Evolutionary conservation across 345 rosid genomes (phyloP).

Genomic region (Eucalyptus shirleyi): DNA sequence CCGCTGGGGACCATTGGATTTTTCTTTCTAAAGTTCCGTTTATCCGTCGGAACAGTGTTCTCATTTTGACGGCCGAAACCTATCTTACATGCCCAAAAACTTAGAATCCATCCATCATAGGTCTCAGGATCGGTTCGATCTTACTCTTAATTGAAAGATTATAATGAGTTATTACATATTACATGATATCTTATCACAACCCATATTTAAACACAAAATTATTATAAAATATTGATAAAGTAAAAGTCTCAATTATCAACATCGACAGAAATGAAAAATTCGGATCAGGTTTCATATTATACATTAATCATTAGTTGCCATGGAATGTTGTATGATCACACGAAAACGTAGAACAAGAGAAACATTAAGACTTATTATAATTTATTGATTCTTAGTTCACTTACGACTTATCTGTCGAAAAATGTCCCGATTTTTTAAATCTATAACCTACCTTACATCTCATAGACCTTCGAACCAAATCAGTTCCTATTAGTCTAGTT

Average conservation of each 20-base stretch:
- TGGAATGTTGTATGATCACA: rapidly evolving
- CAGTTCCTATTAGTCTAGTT: rapidly evolving
- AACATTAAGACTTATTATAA: no score
- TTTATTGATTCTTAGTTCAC: rapidly evolving
- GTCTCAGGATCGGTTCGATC: rapidly evolving
- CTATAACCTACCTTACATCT: no score
- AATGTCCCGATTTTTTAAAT: rapidly evolving
- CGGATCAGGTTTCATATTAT: rapidly evolving
- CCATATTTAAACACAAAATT: rapidly evolving
- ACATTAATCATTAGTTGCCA: rapidly evolving
- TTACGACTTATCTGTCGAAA: no score
- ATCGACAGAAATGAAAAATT: rapidly evolving
- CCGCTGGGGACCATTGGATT: background rate
- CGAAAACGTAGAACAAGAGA: rapidly evolving
- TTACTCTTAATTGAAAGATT: no score
- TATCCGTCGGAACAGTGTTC: no score
- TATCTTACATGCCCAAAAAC: no score
- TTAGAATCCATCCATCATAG: no score
- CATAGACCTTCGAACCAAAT: rapidly evolving
- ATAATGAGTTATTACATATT: rapidly evolving
- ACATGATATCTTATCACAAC: rapidly evolving
- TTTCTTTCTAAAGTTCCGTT: no score
- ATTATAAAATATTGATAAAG: rapidly evolving
- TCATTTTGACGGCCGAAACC: no score
- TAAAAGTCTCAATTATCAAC: rapidly evolving